phyloP scores from a whole-genome alignment of 2,329 filamentous ascomycete genomes.

The Periconia sp. region DNA sequence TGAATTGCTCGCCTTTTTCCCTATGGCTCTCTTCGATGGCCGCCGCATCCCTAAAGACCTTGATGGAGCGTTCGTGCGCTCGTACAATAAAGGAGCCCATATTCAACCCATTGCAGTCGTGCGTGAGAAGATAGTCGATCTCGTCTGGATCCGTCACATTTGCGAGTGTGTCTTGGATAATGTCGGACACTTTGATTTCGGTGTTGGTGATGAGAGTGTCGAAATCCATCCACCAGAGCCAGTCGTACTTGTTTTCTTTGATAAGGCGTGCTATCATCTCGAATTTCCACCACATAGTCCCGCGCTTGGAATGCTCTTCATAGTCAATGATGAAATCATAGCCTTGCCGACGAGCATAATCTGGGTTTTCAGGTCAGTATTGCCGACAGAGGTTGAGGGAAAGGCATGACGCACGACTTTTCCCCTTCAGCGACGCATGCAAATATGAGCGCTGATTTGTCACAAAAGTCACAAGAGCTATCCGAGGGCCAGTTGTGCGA shows the following conservation, averaged over 20 bases:
- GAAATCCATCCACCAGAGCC: conserved; percentile 49
- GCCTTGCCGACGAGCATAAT: conserved; percentile 44
- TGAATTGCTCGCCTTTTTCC: conserved; percentile 24
- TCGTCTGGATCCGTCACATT: conserved; percentile 32
- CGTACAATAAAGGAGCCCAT: conserved; percentile 44
- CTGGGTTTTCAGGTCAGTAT: conserved; percentile 18
- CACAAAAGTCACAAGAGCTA: conserved; percentile 41
- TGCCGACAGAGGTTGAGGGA: not conserved
- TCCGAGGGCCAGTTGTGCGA: conserved; percentile 19
- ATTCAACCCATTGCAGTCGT: conserved; percentile 46
- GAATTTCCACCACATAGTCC: conserved; percentile 42
- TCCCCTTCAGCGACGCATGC: conserved; percentile 40
- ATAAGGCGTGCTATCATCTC: conserved; percentile 42
- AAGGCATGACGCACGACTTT: conserved; percentile 31
- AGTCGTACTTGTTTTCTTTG: conserved; percentile 39
- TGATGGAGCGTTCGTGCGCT: conserved; percentile 36
- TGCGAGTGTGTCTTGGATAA: conserved; percentile 38
- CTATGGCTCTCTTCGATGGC: conserved; percentile 27
- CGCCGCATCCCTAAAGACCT: conserved; percentile 35
- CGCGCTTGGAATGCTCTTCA: conserved; percentile 34
- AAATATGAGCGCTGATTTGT: conserved; percentile 41
- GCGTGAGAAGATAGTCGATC: conserved; percentile 42
- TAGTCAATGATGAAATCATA: conserved; percentile 46
- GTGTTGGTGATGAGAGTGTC: conserved; percentile 47
- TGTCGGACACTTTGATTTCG: conserved; percentile 35